Evolutionary conservation across 2,329 filamentous ascomycete genomes (phyloP).

Genomic region (Akanthomyces uredinophilus): DNA sequence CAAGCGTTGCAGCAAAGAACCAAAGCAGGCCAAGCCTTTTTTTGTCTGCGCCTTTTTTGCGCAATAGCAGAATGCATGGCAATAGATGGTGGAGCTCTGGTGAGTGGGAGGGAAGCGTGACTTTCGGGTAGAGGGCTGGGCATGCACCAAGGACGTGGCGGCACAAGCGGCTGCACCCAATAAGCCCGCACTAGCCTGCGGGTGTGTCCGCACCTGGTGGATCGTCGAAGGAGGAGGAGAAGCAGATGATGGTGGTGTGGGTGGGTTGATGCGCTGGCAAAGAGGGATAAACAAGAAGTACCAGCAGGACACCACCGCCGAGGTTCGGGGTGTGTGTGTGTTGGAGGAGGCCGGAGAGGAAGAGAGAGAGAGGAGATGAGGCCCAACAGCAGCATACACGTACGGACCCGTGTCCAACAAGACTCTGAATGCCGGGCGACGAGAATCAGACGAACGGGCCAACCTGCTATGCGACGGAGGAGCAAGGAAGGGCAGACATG

Average conservation of each 20-base stretch:
- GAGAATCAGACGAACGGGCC: neutral
- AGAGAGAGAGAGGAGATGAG: neutral
- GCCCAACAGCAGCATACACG: neutral
- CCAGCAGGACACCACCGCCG: neutral
- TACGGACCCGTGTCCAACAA: no score
- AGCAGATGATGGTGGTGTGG: neutral
- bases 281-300: neutral
- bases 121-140: neutral
- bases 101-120: conserved; percentile 5
- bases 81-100: neutral
- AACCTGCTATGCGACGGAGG: neutral
- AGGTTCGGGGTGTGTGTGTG: neutral
- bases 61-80: neutral
- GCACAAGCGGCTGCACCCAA: conserved; percentile 11
- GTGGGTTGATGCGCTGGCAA: conserved; percentile 1
- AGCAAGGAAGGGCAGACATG: neutral
- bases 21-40: neutral
- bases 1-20: neutral
- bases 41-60: conserved; percentile 1
- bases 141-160: neutral
- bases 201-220: conserved; percentile 8
- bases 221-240: neutral
- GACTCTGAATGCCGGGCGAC: no score
- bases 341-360: neutral
- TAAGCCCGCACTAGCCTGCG: conserved; percentile 11